Evolutionary conservation across 331 rosid species (phyloP), one percentile per base, ranked within the genome.

Genomic region (Malus hybrid): DNA sequence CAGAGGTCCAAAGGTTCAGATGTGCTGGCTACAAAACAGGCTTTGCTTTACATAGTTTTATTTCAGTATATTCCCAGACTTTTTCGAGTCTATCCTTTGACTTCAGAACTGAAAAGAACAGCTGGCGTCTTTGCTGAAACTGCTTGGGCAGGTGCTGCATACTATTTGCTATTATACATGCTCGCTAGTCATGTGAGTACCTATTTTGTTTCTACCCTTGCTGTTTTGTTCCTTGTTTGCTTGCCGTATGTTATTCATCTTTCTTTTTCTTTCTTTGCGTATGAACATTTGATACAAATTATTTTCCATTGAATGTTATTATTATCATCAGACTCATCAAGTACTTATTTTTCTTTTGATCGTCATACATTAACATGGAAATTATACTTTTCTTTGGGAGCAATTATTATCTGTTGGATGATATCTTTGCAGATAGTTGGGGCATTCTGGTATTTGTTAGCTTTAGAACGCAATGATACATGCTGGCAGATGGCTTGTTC

Each of bases 101-200:
- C 93, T 71, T 95, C 99, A 64, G 99, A 95, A 78, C 90, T 95
- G 73, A 92, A 95, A 87, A 86, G 99, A 89, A 95, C 99, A 76
- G 90, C 96, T 3, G 99, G 99, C 62, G 97, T 83, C 66, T 89
- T 95, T 83, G 99, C 97, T 52, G 98, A 95, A 90, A 95, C 99
- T 76, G 99, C 99, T 68, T 95, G 99, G 99, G 99, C 93, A n/a
- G 99, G 99, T 78, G 99, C 99, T 79, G 99, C 93, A 62, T 86
- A 82, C 86, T 95, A 95, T 79, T 81, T 95, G 91, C 84, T 95
- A 78, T 80, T 95, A 56, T 95, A 88, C 83, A 92, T 95, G 98
- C 99, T 92, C 50, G 98, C 98, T 67, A 92, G 99, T 81, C 99
- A 95, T 87, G 99, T 95, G 83, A 92, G 98, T 82, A 69, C 60